Percentiles rank a stretch among this genome's conserved stretches.
phyloP scores from a whole-genome alignment of 768 basidiomycete genomes.

The Rhodotorula toruloides region DNA sequence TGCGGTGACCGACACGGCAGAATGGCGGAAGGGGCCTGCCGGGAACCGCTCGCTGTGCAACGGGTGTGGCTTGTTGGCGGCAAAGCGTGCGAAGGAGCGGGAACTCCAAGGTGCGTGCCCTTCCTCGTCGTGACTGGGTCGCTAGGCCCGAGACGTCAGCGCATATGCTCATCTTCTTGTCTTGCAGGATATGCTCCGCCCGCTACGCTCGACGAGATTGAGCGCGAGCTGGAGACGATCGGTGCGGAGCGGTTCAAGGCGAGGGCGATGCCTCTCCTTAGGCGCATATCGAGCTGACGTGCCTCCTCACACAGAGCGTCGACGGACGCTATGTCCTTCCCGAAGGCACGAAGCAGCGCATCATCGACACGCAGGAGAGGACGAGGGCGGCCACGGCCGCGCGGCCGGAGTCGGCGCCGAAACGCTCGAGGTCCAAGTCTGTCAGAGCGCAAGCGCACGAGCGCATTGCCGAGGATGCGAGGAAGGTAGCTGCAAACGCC shows the following conservation, averaged over 20 bases:
- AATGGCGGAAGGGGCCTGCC: constrained; percentile 31
- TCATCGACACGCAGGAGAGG: constrained; percentile 14
- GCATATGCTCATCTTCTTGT: not conserved
- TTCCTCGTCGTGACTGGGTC: not conserved
- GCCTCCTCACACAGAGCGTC: no score
- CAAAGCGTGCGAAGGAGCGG: constrained; percentile 13
- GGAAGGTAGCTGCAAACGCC: no score
- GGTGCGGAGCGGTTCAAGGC: constrained; percentile 32
- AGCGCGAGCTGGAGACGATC: constrained; percentile 7
- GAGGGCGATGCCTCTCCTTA: not conserved
- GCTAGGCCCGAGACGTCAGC: not conserved
- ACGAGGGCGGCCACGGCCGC: not conserved
- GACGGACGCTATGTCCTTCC: not conserved
- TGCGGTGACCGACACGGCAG: constrained; percentile 6
- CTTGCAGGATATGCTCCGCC: not conserved
- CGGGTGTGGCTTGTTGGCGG: constrained; percentile 13
- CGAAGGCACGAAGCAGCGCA: not conserved
- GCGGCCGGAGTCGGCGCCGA: no score
- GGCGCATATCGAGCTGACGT: no score
- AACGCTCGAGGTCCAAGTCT: not conserved
- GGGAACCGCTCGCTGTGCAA: constrained; percentile 30
- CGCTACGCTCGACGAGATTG: constrained; percentile 1
- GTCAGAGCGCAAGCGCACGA: no score
- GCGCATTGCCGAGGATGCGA: no score
- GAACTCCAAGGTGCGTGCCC: not conserved